Evolutionary conservation across 176 grass and related monocot genomes (phyloP).

Genomic region (maize (Zea mays)): DNA sequence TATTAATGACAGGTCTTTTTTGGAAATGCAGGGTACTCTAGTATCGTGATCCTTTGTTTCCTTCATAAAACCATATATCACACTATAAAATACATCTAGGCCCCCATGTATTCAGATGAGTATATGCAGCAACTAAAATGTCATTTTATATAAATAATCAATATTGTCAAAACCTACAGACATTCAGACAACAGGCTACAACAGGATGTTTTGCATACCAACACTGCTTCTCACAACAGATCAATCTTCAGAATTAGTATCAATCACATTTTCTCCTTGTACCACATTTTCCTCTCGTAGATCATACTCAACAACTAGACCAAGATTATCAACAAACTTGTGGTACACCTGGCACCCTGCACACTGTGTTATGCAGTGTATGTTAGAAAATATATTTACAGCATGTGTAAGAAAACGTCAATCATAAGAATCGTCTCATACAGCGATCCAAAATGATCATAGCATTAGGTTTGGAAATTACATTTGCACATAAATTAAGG

Average conservation of each 20-base stretch:
- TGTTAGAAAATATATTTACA: conserved; percentile 28
- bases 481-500: conserved; percentile 14
- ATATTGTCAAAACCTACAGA: conserved; percentile 12
- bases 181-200: not conserved
- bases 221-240: conserved; percentile 25
- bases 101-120: conserved; percentile 1
- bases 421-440: not conserved
- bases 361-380: conserved; percentile 53
- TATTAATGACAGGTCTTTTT: conserved; percentile 33
- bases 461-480: not conserved
- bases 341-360: conserved; percentile 84
- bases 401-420: not conserved
- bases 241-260: conserved; percentile 45
- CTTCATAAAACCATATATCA: conserved; percentile 6
- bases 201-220: conserved; percentile 25
- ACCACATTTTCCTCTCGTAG: conserved; percentile 52
- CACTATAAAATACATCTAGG: conserved; percentile 7
- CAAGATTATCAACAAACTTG: conserved; percentile 95
- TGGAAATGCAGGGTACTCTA: conserved; percentile 4
- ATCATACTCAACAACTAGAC: conserved; percentile 89
- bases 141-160: conserved; percentile 22
- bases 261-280: conserved; percentile 43
- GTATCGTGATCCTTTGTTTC: conserved; percentile 12
- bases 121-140: conserved; percentile 23
- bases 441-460: not conserved